These are phyloP conservation scores for Baeospora myosura DNA, from an alignment of 1,284 basidiomycete genomes.

Conservation along the genomic window DNA sequence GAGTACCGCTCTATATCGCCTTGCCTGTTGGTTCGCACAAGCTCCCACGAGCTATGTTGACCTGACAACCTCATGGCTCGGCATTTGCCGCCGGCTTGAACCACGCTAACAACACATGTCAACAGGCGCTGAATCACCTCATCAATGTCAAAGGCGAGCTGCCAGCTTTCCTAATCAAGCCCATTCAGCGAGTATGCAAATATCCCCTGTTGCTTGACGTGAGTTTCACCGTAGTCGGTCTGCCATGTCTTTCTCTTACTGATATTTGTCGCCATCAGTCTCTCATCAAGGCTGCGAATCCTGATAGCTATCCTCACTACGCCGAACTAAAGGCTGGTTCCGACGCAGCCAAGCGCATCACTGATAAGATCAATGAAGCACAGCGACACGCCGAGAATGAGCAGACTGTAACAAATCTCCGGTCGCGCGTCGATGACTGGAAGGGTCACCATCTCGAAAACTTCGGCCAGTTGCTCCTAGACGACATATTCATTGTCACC, in stretches of 20 bases:
- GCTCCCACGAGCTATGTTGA: slow-evolving; percentile 24
- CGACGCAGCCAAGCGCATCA: slow-evolving; percentile 85
- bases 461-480: slow-evolving; percentile 89
- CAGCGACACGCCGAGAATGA: slow-evolving; percentile 83
- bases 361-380: slow-evolving; percentile 95
- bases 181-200: slow-evolving; percentile 86
- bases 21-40: not conserved
- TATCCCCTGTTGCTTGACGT: slow-evolving; percentile 85
- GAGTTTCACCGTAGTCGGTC: slow-evolving; percentile 30
- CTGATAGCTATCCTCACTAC: slow-evolving; percentile 63
- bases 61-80: slow-evolving; percentile 31
- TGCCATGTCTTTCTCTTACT: slow-evolving; percentile 11
- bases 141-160: slow-evolving; percentile 84
- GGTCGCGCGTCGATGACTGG: slow-evolving; percentile 93
- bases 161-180: slow-evolving; percentile 86
- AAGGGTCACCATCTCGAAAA: slow-evolving; percentile 94
- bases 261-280: slow-evolving; percentile 38
- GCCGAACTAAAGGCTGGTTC: slow-evolving; percentile 82
- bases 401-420: slow-evolving; percentile 85
- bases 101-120: slow-evolving; percentile 29
- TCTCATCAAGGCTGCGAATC: slow-evolving; percentile 69
- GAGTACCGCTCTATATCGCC: slow-evolving; percentile 29
- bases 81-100: slow-evolving; percentile 19
- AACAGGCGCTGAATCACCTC: slow-evolving; percentile 65
- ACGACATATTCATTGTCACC: slow-evolving; percentile 93